Percentiles rank a stretch among this genome's conserved stretches.
These are phyloP conservation scores for Apiospora rasikravindrae DNA, from an alignment of 2,329 filamentous ascomycete species.

Conservation along the genomic window DNA sequence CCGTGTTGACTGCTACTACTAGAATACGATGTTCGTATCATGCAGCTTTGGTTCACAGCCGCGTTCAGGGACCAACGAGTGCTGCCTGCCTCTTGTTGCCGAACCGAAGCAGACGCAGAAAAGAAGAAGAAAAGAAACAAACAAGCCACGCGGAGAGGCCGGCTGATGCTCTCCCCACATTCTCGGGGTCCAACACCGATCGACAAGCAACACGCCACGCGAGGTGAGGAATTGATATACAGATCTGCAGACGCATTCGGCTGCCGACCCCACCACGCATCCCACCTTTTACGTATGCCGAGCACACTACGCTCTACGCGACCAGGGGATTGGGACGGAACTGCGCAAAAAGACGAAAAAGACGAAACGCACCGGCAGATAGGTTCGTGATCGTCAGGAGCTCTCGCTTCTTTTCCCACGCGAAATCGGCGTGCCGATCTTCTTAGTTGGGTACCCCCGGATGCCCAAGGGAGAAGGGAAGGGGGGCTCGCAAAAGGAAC, in stretches of 20 bases:
- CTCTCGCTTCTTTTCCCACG: slow-evolving; percentile 1
- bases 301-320: background rate
- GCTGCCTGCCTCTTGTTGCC: background rate
- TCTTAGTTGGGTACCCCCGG: too few species aligned
- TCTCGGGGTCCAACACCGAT: slow-evolving; percentile 1
- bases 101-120: background rate
- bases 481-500: background rate
- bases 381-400: slow-evolving; percentile 5
- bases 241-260: slow-evolving; percentile 9
- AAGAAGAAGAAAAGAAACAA: background rate
- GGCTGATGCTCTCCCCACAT: slow-evolving; percentile 4
- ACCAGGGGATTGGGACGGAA: slow-evolving; percentile 6
- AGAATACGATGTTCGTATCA: too few species aligned
- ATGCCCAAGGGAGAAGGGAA: background rate
- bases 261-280: background rate
- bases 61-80: background rate
- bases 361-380: background rate
- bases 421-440: background rate
- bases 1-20: too few species aligned
- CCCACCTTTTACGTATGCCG: slow-evolving; percentile 9
- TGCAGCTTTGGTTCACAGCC: background rate
- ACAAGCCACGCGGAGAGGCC: background rate
- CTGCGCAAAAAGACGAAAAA: background rate
- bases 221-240: background rate
- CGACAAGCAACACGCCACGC: background rate